Evolutionary conservation across 345 rosid genomes (phyloP), one percentile per base, ranked within the genome.

Genomic region (Sonneratia alba): DNA sequence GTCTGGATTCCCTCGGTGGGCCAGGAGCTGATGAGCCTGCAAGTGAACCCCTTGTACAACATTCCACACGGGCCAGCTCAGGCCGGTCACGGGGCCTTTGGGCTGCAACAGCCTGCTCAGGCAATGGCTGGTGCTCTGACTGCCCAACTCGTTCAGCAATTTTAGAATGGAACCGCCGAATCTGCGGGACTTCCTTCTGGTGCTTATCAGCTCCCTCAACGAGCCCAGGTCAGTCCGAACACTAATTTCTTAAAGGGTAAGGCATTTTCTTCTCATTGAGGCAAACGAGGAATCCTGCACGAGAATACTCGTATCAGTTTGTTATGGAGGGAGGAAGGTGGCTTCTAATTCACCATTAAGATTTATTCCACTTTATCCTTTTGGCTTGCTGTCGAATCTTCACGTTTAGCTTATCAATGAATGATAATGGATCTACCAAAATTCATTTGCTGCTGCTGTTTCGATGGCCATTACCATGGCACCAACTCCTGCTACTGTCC

Each of bases 21-120:
- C 51, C 93, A 88, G 80, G 93, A 84, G 80, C 45, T 87, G 63
- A 83, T 85, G 59, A 82, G 78, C 79, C 43, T 87, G 82, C 98
- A 87, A 76, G 80, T 86, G 43, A 89, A 80, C 81, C 75, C 87
- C 59, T 48, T 90, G 68, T 84, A 83, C 84, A 84, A 87, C 73
- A 79, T 88, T 38, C 82, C 83, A 63, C 96, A 88, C 48, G 88
- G 91, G 22, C 86, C 85, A 53, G 80, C 85, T 48, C 96, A 85
- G 77, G 78, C 84, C 15, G 87, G 89, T 45, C 97, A 85, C 38
- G 85, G 85, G 32, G 80, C 87, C 37, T 85, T 82, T 71, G 77
- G 92, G 67, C 67, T 87, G 36, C 86, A 87, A 73, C 88, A 84
- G 67, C 84, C 85, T 36, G 55, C 89, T 48, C 92, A 83, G 70